These are phyloP conservation scores for Eutypa lata DNA, from an alignment of 2,329 filamentous ascomycete species.

Conservation along the genomic window DNA sequence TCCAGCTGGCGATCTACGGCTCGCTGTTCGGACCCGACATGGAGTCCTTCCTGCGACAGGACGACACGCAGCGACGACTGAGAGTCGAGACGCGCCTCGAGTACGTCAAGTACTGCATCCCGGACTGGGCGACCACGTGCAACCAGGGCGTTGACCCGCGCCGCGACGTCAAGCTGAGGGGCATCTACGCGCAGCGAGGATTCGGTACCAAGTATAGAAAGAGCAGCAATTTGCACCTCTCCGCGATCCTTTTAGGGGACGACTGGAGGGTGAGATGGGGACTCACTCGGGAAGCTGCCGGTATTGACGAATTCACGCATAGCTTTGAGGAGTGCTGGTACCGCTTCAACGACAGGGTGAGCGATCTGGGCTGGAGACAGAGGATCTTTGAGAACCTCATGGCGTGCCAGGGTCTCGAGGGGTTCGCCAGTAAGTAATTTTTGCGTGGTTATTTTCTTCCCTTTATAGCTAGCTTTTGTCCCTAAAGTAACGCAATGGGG, in stretches of 20 bases:
- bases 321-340: slow-evolving; percentile 3
- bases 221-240: too few relatives aligned
- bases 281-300: too few relatives aligned
- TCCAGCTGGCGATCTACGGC: slow-evolving; percentile 14
- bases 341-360: slow-evolving; percentile 1
- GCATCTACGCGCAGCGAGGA: not conserved
- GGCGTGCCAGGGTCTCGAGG: slow-evolving; percentile 15
- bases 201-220: too few relatives aligned
- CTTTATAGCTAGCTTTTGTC: too few relatives aligned
- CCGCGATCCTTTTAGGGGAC: too few relatives aligned
- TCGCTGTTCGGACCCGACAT: slow-evolving; percentile 17
- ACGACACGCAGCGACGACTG: not conserved
- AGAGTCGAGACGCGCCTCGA: slow-evolving; percentile 11
- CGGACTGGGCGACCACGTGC: not conserved
- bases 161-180: not conserved
- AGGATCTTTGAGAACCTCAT: slow-evolving; percentile 9
- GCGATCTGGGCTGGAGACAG: slow-evolving; percentile 3
- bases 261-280: too few relatives aligned
- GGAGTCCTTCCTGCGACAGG: slow-evolving; percentile 5
- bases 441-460: too few relatives aligned
- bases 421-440: slow-evolving; percentile 10
- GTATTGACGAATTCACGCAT: too few relatives aligned
- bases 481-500: too few relatives aligned
- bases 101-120: slow-evolving; percentile 14
- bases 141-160: slow-evolving; percentile 25